phyloP scores from a whole-genome alignment of 2,329 filamentous ascomycete species.

The Xylaria sp. region DNA sequence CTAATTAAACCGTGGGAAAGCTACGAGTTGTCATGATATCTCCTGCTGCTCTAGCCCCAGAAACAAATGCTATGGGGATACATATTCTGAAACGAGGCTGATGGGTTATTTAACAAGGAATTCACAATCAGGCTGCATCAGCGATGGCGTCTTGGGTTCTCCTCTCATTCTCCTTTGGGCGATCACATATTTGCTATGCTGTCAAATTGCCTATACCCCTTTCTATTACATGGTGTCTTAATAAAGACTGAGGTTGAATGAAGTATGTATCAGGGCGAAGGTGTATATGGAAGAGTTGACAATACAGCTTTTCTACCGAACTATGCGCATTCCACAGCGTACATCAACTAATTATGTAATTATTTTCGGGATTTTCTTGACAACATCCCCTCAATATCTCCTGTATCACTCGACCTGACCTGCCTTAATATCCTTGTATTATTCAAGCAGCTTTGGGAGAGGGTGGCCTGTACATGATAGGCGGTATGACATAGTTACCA shows the following conservation, averaged over 20 bases:
- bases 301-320: not conserved
- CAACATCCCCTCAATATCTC: not conserved
- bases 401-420: not conserved
- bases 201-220: not conserved
- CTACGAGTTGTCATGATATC: not conserved
- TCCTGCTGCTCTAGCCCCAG: not conserved
- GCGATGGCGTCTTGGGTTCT: slow-evolving; percentile 34
- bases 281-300: slow-evolving; percentile 1
- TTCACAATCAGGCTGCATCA: slow-evolving; percentile 28
- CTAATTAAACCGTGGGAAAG: not conserved
- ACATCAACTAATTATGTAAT: slow-evolving; percentile 27
- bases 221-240: not conserved
- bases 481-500: not conserved
- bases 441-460: not conserved
- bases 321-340: not conserved
- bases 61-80: slow-evolving; percentile 3
- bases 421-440: not conserved
- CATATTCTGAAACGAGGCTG: slow-evolving; percentile 22
- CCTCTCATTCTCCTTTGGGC: slow-evolving; percentile 3
- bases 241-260: not conserved
- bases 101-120: slow-evolving; percentile 7
- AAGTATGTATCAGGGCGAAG: not conserved
- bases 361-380: slow-evolving; percentile 4
- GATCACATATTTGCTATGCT: slow-evolving; percentile 13
- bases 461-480: not conserved